A percentile compares a stretch with the other conserved stretches of the same genome.
These are phyloP conservation scores for Trichoderma brevicompactum DNA, from an alignment of 2,329 filamentous ascomycete species.

Conservation along the genomic window DNA sequence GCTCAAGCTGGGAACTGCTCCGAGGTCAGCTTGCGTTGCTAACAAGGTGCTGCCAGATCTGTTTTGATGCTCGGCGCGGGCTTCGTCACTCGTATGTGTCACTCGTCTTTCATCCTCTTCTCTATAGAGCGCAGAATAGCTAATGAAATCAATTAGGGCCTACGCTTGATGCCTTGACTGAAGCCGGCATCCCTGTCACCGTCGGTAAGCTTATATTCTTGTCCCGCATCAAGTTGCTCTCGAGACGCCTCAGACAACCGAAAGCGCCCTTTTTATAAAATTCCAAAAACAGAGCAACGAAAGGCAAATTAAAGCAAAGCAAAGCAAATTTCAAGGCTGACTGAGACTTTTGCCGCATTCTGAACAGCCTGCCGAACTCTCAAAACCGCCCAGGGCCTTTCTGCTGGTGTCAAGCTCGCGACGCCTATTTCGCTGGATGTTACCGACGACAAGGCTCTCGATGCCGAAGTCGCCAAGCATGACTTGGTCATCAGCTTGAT, in stretches of 20 bases:
- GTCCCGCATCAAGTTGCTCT: too few relatives aligned
- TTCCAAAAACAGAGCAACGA: too few relatives aligned
- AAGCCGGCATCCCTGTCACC: conserved; percentile 66
- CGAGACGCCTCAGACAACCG: background rate
- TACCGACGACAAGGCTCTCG: conserved; percentile 73
- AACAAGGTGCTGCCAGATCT: too few relatives aligned
- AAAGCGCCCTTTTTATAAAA: background rate
- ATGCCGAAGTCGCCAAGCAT: conserved; percentile 77
- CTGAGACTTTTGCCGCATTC: background rate
- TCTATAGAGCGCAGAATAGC: too few relatives aligned
- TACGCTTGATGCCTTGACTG: conserved; percentile 65
- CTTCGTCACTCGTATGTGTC: too few relatives aligned
- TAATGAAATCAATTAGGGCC: conserved; percentile 41
- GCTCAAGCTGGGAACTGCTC: too few relatives aligned
- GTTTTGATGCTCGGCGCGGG: too few relatives aligned
- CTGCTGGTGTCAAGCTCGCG: conserved; percentile 72
- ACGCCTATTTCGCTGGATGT: conserved; percentile 84
- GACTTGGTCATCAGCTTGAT: conserved; percentile 83
- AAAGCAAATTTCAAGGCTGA: background rate
- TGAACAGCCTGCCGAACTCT: conserved; percentile 76
- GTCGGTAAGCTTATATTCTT: conserved; percentile 46
- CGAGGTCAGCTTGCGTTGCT: too few relatives aligned
- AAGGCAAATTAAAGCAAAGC: too few relatives aligned
- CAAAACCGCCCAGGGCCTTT: conserved; percentile 74
- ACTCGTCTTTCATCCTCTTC: too few relatives aligned